Evolutionary conservation across 495 filamentous ascomycete genomes (phyloP), one percentile per base, ranked within the genome.

Genomic region (Annulohypoxylon maeteangense): DNA sequence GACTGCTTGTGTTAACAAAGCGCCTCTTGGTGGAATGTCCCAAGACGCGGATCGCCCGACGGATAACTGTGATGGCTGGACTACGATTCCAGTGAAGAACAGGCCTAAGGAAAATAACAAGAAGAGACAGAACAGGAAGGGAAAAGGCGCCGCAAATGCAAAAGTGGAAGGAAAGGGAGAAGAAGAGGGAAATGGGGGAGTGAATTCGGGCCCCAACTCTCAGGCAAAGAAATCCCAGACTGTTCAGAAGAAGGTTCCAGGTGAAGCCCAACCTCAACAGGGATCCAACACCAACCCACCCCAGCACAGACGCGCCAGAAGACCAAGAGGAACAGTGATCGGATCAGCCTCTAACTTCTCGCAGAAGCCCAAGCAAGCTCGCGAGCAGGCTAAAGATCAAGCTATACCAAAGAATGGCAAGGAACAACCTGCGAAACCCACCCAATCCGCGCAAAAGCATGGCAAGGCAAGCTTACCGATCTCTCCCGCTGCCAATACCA

Each of bases 341-440:
- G 65, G 65, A 3, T 68, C 57, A 1, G 54, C 54, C n/a, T 61
- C 65, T 0, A 14, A 8, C 16, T 68, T 62, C 34, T 68, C 65
- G 4, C 56, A 45, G 12, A 18, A 20, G 8, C 18, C 45, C 16
- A 38, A 34, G 2, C 27, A 53, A 7, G 36, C 5, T n/a, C 12
- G 20, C 12, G n/a, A 42, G 27, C 16, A 59, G 8, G 42, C n/a
- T 22, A 3, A n/a, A n/a, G n/a, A n/a, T n/a, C n/a, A n/a, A n/a
- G n/a, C n/a, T n/a, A n/a, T n/a, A n/a, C n/a, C n/a, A n/a, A n/a
- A n/a, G n/a, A n/a, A n/a, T n/a, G n/a, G n/a, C n/a, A n/a, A n/a
- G n/a, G n/a, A n/a, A n/a, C n/a, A n/a, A n/a, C n/a, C n/a, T n/a
- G n/a, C n/a, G n/a, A n/a, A n/a, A n/a, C n/a, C n/a, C n/a, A n/a